Evolutionary conservation across 1,284 basidiomycete species (phyloP), one percentile per base, ranked within the genome.

Genomic region (Leucoagaricus sp.): DNA sequence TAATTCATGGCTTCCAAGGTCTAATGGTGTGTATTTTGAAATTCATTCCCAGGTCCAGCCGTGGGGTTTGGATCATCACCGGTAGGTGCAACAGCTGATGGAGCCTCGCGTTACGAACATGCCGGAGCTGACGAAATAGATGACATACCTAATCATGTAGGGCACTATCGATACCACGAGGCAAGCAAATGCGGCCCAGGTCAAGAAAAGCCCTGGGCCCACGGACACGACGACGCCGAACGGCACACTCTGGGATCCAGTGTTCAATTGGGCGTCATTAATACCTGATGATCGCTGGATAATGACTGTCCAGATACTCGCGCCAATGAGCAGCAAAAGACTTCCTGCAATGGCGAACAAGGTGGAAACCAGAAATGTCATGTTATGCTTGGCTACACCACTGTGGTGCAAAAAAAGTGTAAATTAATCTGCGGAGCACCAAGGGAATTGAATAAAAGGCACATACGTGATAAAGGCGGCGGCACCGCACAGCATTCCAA

Each of bases 301-400:
- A 50, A 90, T 77, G 47, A 84, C 81, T 3, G 91, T 91, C 87
- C 89, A 93, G 58, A 92, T 84, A 38, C 83, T 79, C 12, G 84
- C 84, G 17, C 84, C 88, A 36, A 89, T 82, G 49, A 93, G 76
- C 48, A 90, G 67, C 55, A 89, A 77, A 19, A 88, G 57, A 49
- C 82, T 81, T 28, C 85, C 84, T 28, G 87, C 61, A 53, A 86
- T 71, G 25, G 87, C 79, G 63, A 87, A 80, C 2, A 80, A 69
- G 2, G 87, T 81, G 1, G 91, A 91, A 25, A 84, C 59, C 64
- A 90, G 73, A 68, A 91, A 92, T 2, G 88, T 79, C 33, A 84
- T 65, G 45, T 82, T 85, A 58, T 78, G 83, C 67, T 85, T 87
- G 55, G 81, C 72, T 41, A 91, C 70, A 12, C 90, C 89, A 33